phyloP scores from a whole-genome alignment of 192 early-diverging fungal genomes.

The Thamnidium elegans region DNA sequence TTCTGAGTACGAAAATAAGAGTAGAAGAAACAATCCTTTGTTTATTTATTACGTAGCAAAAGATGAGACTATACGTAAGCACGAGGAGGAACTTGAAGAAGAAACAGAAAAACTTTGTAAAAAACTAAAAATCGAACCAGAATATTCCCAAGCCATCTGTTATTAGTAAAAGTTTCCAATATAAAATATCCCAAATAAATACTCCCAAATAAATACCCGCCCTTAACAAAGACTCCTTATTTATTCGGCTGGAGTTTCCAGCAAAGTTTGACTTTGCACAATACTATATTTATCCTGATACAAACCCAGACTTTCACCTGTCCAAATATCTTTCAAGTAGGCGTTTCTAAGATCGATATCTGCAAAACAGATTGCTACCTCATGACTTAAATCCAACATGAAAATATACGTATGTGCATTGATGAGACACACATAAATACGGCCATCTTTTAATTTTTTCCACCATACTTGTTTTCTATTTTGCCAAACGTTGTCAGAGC shows the following conservation, averaged over 20 bases:
- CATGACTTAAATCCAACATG: slow-evolving; percentile 17
- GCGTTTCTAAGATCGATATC: slow-evolving; percentile 17
- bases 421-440: slow-evolving; percentile 32
- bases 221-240: no score
- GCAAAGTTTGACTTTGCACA: slow-evolving; percentile 22
- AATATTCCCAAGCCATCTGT: no score
- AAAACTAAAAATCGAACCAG: no score
- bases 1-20: not conserved
- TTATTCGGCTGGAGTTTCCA: slow-evolving; percentile 4
- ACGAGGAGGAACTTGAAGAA: no score
- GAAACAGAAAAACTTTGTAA: no score
- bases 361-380: slow-evolving; percentile 6
- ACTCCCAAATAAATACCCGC: no score
- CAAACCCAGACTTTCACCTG: slow-evolving; percentile 16
- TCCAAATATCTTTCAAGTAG: slow-evolving; percentile 30
- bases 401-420: slow-evolving; percentile 25
- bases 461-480: slow-evolving; percentile 37
- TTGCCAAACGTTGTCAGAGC: slow-evolving; percentile 21
- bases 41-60: not conserved
- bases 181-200: no score
- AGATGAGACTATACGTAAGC: not conserved
- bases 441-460: no score
- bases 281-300: slow-evolving; percentile 6
- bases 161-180: no score
- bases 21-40: not conserved